These are phyloP conservation scores for Chytriomyces sp. DNA, from an alignment of 192 early-diverging fungal species.

Conservation along the genomic window DNA sequence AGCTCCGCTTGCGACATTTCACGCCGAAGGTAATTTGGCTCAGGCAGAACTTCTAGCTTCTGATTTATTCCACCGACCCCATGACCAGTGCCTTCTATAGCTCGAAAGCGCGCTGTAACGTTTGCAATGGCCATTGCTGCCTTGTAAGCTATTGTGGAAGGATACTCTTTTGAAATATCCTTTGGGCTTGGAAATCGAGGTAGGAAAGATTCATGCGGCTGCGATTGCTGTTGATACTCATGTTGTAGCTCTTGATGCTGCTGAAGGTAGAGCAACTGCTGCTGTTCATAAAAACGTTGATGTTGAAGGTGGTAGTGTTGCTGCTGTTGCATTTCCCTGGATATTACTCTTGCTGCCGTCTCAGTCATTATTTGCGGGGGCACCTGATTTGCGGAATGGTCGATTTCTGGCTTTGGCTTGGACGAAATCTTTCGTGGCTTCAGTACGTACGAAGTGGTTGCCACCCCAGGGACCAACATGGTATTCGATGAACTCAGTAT, in stretches of 20 bases:
- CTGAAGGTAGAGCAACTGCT: background rate
- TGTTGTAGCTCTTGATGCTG: slow-evolving; percentile 1
- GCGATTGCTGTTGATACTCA: slow-evolving; percentile 10
- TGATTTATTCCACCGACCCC: background rate
- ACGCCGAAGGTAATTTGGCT: background rate
- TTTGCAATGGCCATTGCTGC: slow-evolving; percentile 29
- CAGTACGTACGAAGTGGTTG: slow-evolving; percentile 3
- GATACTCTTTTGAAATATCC: slow-evolving; percentile 16
- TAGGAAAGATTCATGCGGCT: background rate
- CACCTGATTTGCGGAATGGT: background rate
- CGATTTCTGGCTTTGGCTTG: background rate
- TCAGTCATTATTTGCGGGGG: slow-evolving; percentile 10
- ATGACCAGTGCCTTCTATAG: background rate
- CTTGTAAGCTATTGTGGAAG: slow-evolving; percentile 19
- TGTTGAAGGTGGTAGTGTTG: background rate
- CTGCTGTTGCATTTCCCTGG: background rate
- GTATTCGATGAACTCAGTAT: background rate
- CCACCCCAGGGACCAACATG: background rate
- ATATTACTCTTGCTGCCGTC: background rate
- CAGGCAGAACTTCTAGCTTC: background rate
- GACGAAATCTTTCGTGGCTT: slow-evolving; percentile 3
- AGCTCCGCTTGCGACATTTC: background rate
- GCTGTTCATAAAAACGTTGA: background rate
- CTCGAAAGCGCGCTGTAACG: slow-evolving; percentile 17
- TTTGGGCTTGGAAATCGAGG: background rate